phyloP scores from a whole-genome alignment of 192 early-diverging fungal genomes.

The Coemansia sp. region DNA sequence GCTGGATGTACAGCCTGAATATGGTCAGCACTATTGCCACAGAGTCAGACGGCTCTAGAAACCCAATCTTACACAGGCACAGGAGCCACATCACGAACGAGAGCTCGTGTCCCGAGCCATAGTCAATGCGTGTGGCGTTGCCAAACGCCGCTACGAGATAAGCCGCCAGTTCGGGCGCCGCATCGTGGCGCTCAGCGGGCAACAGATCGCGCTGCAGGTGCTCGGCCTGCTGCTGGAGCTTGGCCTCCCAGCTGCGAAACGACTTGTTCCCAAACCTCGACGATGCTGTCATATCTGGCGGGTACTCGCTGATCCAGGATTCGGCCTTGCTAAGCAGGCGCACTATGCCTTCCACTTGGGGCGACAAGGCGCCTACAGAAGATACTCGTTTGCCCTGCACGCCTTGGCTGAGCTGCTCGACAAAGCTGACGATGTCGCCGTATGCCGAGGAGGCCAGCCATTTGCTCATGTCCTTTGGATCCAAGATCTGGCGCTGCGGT shows the following conservation, averaged over 20 bases:
- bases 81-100: slow-evolving; percentile 82
- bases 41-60: slow-evolving; percentile 63
- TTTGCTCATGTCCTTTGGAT: slow-evolving; percentile 54
- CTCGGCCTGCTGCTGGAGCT: slow-evolving; percentile 46
- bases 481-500: slow-evolving; percentile 61
- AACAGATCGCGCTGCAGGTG: slow-evolving; percentile 25
- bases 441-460: slow-evolving; percentile 70
- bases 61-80: slow-evolving; percentile 71
- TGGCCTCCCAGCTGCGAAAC: slow-evolving; percentile 75
- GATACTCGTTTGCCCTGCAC: slow-evolving; percentile 64
- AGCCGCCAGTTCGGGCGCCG: slow-evolving; percentile 65
- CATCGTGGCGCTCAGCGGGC: slow-evolving; percentile 35
- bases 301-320: slow-evolving; percentile 72
- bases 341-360: slow-evolving; percentile 54
- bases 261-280: slow-evolving; percentile 92
- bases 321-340: slow-evolving; percentile 65
- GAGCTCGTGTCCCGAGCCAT: slow-evolving; percentile 95
- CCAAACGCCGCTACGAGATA: slow-evolving; percentile 82
- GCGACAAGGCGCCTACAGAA: slow-evolving; percentile 57
- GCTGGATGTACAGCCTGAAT: slow-evolving; percentile 75
- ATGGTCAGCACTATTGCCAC: slow-evolving; percentile 69
- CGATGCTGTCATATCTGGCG: slow-evolving; percentile 63
- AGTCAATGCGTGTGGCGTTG: slow-evolving; percentile 88
- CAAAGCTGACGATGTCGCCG: slow-evolving; percentile 67
- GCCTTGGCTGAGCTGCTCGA: slow-evolving; percentile 68